Base-by-base conservation (phyloP, 2,329 filamentous ascomycete genomes). In the Bimuria novae-zelandiae region DNA sequence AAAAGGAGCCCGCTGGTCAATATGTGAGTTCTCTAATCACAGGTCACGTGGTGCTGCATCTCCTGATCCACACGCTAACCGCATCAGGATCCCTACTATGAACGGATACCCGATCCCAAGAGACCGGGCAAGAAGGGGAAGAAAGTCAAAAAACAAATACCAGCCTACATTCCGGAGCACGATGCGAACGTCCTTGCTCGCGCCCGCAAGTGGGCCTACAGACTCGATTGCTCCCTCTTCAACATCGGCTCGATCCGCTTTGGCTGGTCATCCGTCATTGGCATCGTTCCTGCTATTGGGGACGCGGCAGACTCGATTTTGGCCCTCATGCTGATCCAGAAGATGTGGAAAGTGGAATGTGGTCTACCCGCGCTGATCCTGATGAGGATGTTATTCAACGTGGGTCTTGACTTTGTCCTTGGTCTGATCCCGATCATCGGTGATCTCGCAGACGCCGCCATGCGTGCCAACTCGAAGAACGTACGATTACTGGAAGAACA, bases 201-300 rank as follows among this genome's bases (percentile, higher is more conserved):
- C 64, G 90, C 96, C 63, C 93, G 96, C 74, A 84, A 88, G 64
- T 83, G 89, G 53, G 92, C 94, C 29, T 96, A 96, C 75, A 83
- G 85, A 32, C 84, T 97, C 22, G 94, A 97, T 74, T 89, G 91
- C 79, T 84, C 83, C 50, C 83, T 96, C 5, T 95, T 93, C 78
- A 92, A 84, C 67, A 84, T 90, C 68, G 84, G 89, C 59, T 91
- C 92, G 37, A 82, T 96, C 54, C 84, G 87, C 52, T 92, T 97
- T 69, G 94, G 94, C 49, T 97, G 92, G 91, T 85, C 89, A 46
- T 89, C 88, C 63, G 83, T 96, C 52, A 90, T 97, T 64, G 94
- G 88, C 12, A 70, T 97, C 7, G 75, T 97, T 49, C 94, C 94
- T 63, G 84, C 84, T 84, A 91, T 82, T 81, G 89, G 59, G 16